phyloP scores from a whole-genome alignment of 2,329 filamentous ascomycete genomes.

The Talaromyces sp. region DNA sequence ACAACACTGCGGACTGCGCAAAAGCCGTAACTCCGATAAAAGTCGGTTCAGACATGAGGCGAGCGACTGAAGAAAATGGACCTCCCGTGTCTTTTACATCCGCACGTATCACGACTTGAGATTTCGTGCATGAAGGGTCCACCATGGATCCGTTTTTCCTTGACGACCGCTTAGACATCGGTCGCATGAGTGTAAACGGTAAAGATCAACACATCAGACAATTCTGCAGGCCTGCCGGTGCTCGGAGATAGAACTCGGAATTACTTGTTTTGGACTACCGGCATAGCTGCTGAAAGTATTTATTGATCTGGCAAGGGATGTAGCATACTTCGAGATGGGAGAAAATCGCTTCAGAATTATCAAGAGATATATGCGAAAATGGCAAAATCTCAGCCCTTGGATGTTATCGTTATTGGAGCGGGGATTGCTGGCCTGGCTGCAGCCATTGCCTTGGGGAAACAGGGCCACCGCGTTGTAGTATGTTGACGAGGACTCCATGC shows the following conservation, averaged over 20 bases:
- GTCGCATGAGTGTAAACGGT: not conserved
- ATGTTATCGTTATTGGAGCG: constrained; percentile 34
- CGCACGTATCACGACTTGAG: not conserved
- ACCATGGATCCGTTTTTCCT: not conserved
- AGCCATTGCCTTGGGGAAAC: constrained; percentile 36
- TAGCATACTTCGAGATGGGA: not conserved
- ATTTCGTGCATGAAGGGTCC: not conserved
- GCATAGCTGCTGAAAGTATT: not conserved
- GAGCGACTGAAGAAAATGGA: not conserved
- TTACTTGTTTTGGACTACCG: not conserved
- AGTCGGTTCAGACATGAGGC: too few species aligned
- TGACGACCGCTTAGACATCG: not conserved
- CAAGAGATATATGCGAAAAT: too few species aligned
- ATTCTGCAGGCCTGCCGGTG: not conserved
- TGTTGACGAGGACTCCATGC: not conserved
- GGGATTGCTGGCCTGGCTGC: constrained; percentile 38
- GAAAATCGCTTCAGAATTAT: too few species aligned
- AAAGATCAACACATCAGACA: not conserved
- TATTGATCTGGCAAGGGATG: not conserved
- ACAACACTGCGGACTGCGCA: not conserved
- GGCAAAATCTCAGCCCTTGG: constrained; percentile 4
- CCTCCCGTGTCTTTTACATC: not conserved
- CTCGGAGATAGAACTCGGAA: not conserved
- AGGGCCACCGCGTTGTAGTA: constrained; percentile 38
- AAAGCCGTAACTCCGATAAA: too few species aligned